Evolutionary conservation across 1,284 basidiomycete genomes (phyloP), one percentile per base, ranked within the genome.

Genomic region (Fistulina hepatica): DNA sequence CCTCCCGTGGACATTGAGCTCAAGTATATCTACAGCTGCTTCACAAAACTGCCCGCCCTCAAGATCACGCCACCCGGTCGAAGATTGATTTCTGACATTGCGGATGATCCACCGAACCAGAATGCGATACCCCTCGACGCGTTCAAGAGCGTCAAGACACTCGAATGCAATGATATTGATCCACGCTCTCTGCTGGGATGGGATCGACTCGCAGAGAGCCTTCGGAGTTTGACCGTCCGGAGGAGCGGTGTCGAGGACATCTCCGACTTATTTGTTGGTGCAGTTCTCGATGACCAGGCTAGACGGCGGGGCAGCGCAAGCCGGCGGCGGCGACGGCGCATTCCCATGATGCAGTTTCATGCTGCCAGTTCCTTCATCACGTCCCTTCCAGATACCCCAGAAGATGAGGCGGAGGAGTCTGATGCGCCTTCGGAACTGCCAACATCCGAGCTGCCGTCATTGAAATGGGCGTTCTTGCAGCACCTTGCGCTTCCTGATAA

Each of bases 1-100:
- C 71, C 67, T 7, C 69, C 55, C 38, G 59, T 83, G 39, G 82
- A 90, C 44, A 55, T 68, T 3, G 80, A 90, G 50, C 72, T 92
- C 58, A 88, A 79, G 54, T 90, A 80, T 60, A 69, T 93, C 48
- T 93, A 79, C 61, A 85, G 85, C 53, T 73, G 78, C 52, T 85
- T 92, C 61, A 93, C 86, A 21, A 89, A 86, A 59, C 64, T 93
- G 0, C 88, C 89, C 12, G 78, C 85, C 2, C 65, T 94, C 25
- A 62, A 64, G n/a, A 63, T 81, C 43, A 65, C 63, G 40, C 69
- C 73, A 4, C 76, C 75, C 4, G 72, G 73, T 30, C 64, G 65
- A 30, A 77, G 74, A 43, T 58, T 77, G 39, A 77, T 93, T 19
- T 58, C 71, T 6, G 88, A 85, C 52, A 69, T 86, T 9, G 64